Evolutionary conservation across 2,329 filamentous ascomycete genomes (phyloP), one percentile per base, ranked within the genome.

Genomic region (Venturia asperata): DNA sequence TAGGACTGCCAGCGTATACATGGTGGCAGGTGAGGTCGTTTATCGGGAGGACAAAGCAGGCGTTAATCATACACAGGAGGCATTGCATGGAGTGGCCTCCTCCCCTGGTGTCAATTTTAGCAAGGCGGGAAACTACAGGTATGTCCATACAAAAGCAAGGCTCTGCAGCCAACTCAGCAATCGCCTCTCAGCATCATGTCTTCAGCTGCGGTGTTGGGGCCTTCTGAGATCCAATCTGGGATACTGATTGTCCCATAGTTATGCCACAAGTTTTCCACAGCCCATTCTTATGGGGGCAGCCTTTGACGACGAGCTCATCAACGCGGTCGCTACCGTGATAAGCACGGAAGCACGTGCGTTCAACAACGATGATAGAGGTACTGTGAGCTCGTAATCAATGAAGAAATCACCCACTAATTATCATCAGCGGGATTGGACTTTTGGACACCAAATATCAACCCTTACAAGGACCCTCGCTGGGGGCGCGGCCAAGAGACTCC

Each of bases 341-440:
- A 77, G 77, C 5, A 87, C 82, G 0, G 86, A 90, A 71, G 85
- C 84, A 0, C 79, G 87, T 47, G 86, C 87, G 0, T 89, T 87
- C 71, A 85, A 79, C 70, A 89, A 89, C 69, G 80, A 72, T 9
- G 83, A 82, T 3, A 76, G 79, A 15, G 47, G 47, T 52, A 17
- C 6, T 15, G 3, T 27, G 47, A 4, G 5, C n/a, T 27, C 17
- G 21, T 5, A 5, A 27, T 15, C 24, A 5, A 6, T 27, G 21
- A 27, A 30, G 7, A 27, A 21, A 13, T 27, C 10, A 15, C 47
- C 7, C 24, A 27, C 47, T 52, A 17, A 52, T 15, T 9, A 52
- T 52, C 21, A 27, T 4, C 27, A 52, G 81, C 80, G 1, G 83
- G 82, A 0, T 71, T 85, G 17, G 80, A 65, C 24, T 62, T 65